Conservation (phyloP, 331 rosid species). For the Phaseolus coccineus region DNA sequence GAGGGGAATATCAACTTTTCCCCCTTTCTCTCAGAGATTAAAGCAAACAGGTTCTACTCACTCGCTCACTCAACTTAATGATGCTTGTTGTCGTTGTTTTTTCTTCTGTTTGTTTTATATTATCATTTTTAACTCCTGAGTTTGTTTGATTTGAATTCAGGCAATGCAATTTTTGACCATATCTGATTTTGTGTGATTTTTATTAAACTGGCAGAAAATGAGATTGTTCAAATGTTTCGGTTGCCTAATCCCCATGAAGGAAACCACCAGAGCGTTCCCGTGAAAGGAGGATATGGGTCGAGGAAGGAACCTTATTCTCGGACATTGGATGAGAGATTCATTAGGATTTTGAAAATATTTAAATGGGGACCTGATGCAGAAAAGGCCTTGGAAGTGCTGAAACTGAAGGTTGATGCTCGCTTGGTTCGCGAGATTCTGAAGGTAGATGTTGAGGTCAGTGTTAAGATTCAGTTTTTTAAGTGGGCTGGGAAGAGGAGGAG, state of each 20-base stretch:
- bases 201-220: constrained; percentile 70
- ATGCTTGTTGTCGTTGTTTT: not conserved
- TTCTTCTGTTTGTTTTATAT: not conserved
- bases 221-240: constrained; percentile 78
- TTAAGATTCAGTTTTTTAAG: constrained; percentile 81
- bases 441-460: constrained; percentile 78
- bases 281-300: constrained; percentile 48
- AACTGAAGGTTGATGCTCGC: constrained; percentile 79
- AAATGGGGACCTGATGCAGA: constrained; percentile 99
- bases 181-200: constrained; percentile 50
- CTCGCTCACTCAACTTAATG: not conserved
- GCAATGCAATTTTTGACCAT: not conserved
- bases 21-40: constrained; percentile 60
- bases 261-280: constrained; percentile 41
- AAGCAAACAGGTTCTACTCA: constrained; percentile 73
- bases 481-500: constrained; percentile 88
- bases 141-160: constrained; percentile 31
- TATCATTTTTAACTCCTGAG: not conserved
- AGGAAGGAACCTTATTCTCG: constrained; percentile 66
- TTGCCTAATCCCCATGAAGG: constrained; percentile 56
- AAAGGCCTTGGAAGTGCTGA: constrained; percentile 88
- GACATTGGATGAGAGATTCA: constrained; percentile 83
- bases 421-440: constrained; percentile 78
- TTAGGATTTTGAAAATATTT: constrained; percentile 84
- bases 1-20: constrained; percentile 64